Evolutionary conservation across 2,329 filamentous ascomycete species (phyloP), one percentile per base, ranked within the genome.

Genomic region (Penicillium freii): DNA sequence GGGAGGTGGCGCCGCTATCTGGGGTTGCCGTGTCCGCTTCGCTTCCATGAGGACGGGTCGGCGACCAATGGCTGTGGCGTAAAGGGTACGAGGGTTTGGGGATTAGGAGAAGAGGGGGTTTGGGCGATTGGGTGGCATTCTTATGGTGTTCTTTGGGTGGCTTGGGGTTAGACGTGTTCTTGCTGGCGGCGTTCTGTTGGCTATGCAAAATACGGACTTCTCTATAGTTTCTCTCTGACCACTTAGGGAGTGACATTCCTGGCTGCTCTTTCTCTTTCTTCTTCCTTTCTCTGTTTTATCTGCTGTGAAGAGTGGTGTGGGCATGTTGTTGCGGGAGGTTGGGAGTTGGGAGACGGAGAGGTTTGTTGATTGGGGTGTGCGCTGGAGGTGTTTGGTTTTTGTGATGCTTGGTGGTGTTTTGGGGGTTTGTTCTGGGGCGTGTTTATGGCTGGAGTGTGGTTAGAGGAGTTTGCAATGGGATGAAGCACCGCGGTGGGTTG

Each of bases 41-140:
- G 51, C 67, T 64, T 66, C 73, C 62, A 74, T 77, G 75, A 75
- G 72, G 73, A 73, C 66, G 50, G 59, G 40, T 61, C 9, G 68
- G 73, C 71, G 75, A 74, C 74, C 68, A 77, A 77, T 76, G 75
- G 75, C 75, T 70, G 69, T 69, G 75, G 75, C 70, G 64, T 56
- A 77, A 38, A 51, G 47, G 38, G 36, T 51, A 36, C 51, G 55
- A 59, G 39, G 54, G 60, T 29, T 49, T 45, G 34, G 19, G 17
- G 36, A 49, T 15, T 53, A 40, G 27, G 48, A n/a, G 50, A 23
- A 42, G 31, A 17, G 4, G 13, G 5, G 17, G 11, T 3, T 21
- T 36, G 17, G n/a, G 40, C 50, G 42, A 9, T 23, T 48, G 40
- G 29, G 42, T 40, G 17, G 15, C 38, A 43, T 44, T 34, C 17